Evolutionary conservation across 805 yeast genomes (phyloP).

Genomic region (Kluyveromyces dobzhanskii): DNA sequence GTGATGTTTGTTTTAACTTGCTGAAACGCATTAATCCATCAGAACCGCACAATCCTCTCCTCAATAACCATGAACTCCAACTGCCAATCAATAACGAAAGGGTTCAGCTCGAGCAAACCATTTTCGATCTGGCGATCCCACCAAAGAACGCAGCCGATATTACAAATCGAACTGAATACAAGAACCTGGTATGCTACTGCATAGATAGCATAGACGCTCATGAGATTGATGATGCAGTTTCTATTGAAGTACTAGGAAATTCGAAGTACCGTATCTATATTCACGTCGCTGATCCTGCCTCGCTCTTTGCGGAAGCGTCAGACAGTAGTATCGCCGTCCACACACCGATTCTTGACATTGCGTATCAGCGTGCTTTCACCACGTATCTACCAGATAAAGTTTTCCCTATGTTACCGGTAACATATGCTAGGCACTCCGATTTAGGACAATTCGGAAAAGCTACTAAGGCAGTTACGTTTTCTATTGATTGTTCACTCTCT

Average conservation of each 20-base stretch:
- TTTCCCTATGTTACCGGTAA: constrained; percentile 61
- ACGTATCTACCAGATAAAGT: constrained; percentile 64
- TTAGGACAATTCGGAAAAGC: constrained; percentile 35
- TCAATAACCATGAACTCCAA: constrained; percentile 39
- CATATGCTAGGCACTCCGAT: constrained; percentile 43
- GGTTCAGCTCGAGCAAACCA: constrained; percentile 35
- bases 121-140: constrained; percentile 18
- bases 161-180: constrained; percentile 36
- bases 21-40: constrained; percentile 28
- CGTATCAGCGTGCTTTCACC: constrained; percentile 54
- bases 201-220: constrained; percentile 75
- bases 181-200: constrained; percentile 56
- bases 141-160: constrained; percentile 5
- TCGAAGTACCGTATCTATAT: constrained; percentile 43
- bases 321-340: constrained; percentile 7
- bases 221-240: constrained; percentile 91
- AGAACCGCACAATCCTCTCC: constrained; percentile 39
- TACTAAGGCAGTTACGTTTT: constrained; percentile 44
- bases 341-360: constrained; percentile 39
- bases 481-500: constrained; percentile 27
- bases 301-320: constrained; percentile 36
- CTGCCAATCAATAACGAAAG: constrained; percentile 40
- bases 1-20: constrained; percentile 45
- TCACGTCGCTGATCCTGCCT: constrained; percentile 84
- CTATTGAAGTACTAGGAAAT: constrained; percentile 36